Conservation (phyloP, 148 eudicot genomes). For the Amaranthus cruentus region DNA sequence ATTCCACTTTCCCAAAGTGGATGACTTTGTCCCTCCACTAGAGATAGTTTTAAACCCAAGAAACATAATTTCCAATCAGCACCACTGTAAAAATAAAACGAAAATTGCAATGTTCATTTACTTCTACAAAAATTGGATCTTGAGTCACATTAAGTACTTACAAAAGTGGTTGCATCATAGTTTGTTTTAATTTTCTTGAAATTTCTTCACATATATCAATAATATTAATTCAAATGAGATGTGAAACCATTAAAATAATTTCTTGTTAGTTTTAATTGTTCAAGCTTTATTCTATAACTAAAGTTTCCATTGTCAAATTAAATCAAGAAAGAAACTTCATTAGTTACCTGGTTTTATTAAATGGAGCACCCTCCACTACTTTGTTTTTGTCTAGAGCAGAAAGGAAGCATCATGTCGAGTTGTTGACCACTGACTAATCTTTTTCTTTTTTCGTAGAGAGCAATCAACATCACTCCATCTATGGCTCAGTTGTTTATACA, state of each 20-base stretch:
- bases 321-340: neutral
- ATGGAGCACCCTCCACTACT: neutral
- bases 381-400: neutral
- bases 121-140: no score
- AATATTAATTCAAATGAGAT: neutral
- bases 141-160: no score
- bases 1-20: no score
- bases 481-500: conserved; percentile 77
- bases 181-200: neutral
- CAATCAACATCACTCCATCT: conserved; percentile 61
- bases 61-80: no score
- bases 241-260: neutral
- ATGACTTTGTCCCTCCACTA: no score
- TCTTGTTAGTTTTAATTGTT: neutral
- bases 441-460: conserved; percentile 44
- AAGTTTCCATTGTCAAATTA: neutral
- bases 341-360: neutral
- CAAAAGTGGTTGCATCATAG: no score
- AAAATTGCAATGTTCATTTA: no score
- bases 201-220: neutral
- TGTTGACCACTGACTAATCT: conserved; percentile 2
- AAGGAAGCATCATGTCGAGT: neutral
- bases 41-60: no score
- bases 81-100: no score
- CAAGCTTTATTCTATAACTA: neutral